Evolutionary conservation across 2,329 filamentous ascomycete species (phyloP), one percentile per base, ranked within the genome.

Genomic region (Colletotrichum euphorbiae): DNA sequence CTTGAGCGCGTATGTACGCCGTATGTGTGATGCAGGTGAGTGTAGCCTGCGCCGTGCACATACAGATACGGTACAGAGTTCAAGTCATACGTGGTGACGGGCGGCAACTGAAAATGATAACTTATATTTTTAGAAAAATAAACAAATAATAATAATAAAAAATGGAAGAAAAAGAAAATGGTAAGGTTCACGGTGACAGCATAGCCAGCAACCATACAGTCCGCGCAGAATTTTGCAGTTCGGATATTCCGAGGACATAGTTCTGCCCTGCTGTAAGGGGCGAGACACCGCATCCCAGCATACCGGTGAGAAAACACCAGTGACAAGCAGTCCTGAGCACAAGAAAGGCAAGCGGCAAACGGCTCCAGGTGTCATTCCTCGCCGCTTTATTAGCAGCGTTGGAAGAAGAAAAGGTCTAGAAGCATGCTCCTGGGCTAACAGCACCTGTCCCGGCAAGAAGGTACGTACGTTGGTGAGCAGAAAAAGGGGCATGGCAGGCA

Each of bases 331-430:
- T 62, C 48, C 31, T 33, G 48, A 48, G 21, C 12, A 67, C 42
- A 31, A 55, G 43, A 42, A 19, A 43, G 50, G 58, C 36, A 56
- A 50, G 36, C 19, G 28, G 45, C 21, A 15, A 36, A 19, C 17
- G 24, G 17, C 54, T 31, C 42, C 45, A 43, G 45, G 24, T 64
- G 62, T 36, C 54, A 59, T 33, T n/a, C 45, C 21, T 51, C 43
- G 15, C 15, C 28, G 28, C 11, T 28, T 43, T 38, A 54, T 43
- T 38, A 54, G 55, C 31, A 40, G 57, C 31, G n/a, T 21, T 17
- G 38, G 38, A 38, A 42, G 57, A 66, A 66, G 21, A 62, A 48
- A 28, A 28, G 28, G 28, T 66, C 63, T 66, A 62, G 63, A 66
- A 66, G 63, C 57, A 66, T 43, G 56, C 63, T 62, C 63, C 56